Evolutionary conservation across 768 basidiomycete genomes (phyloP), one percentile per base, ranked within the genome.

Genomic region (Mycena olivaceomarginata): DNA sequence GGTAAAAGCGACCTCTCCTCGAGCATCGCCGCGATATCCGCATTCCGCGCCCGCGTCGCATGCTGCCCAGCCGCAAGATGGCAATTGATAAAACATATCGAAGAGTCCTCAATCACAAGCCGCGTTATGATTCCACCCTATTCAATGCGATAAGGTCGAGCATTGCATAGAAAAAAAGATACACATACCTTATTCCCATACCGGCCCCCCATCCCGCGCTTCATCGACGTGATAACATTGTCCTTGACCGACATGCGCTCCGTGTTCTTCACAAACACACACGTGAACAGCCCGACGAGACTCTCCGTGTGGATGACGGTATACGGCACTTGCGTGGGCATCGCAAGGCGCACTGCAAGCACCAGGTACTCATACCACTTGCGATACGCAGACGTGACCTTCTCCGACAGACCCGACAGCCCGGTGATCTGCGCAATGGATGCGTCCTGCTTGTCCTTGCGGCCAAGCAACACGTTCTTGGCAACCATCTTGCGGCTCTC

Each of bases 31-130:
- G 95, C 94, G 13, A 97, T 88, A 84, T 99, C 98, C 4, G 94
- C 92, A 80, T 98, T 98, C 20, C 98, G 91, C 76, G 95, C 90
- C 1, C 95, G 91, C 20, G 95, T 91, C 66, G 95, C 94, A 72
- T 92, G 91, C 81, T 99, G 98, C 1, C 98, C 98, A 8, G 97
- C 96, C n/a, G 98, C 98, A 75, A 99, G 91, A 89, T 99, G 98
- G 79, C 96, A 97, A 85, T 99, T 99, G 87, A 99, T 93, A 81
- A 98, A 95, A 85, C 98, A 99, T 16, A 99, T 83, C 0, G 96
- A 98, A 2, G 97, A 95, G 84, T 99, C 97, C 75, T 97, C 97
- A 60, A 99, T 90, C 9, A 97, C 92, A 76, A 98, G 93, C 22
- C 98, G 92, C 4, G 95, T 92, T n/a, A 97, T 91, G 77, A 98